Percentiles rank a stretch among this genome's conserved stretches.
These are phyloP conservation scores for Dimargaris cristalligena DNA, from an alignment of 192 early-diverging fungal genomes.

Conservation along the genomic window DNA sequence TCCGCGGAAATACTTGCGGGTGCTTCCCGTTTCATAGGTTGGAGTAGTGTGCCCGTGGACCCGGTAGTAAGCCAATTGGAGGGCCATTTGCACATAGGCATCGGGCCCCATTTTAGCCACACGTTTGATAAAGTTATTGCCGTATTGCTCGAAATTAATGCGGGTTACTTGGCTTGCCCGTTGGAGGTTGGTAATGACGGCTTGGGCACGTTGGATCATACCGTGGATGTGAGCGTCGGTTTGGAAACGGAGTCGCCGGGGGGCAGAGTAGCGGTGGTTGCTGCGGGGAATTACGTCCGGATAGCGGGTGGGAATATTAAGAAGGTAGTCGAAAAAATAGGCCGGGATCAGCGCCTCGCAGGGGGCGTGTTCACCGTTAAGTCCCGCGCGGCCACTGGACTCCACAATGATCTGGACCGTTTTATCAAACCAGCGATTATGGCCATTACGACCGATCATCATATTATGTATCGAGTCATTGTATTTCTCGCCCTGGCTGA, in stretches of 20 bases:
- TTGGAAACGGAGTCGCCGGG: constrained; percentile 4
- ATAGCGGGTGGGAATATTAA: constrained; percentile 19
- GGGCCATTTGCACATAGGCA: constrained; percentile 70
- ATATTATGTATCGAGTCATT: constrained; percentile 22
- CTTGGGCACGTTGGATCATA: constrained; percentile 33
- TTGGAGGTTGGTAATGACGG: constrained; percentile 29
- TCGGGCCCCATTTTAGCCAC: constrained; percentile 48
- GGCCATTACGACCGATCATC: constrained; percentile 46
- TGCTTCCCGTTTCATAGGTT: constrained; percentile 76
- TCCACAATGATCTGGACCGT: constrained; percentile 46
- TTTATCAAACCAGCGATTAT: constrained; percentile 89
- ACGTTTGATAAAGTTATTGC: constrained; percentile 59
- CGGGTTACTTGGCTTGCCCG: constrained; percentile 42
- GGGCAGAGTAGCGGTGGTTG: background rate
- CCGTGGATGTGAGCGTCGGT: constrained; percentile 15
- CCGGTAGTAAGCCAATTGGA: constrained; percentile 74
- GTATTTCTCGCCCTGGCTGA: constrained; percentile 19
- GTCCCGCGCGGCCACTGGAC: constrained; percentile 47
- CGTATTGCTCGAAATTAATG: constrained; percentile 49
- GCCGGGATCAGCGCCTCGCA: constrained; percentile 67
- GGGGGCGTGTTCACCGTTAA: constrained; percentile 66
- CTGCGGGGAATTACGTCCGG: background rate
- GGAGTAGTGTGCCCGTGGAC: constrained; percentile 40
- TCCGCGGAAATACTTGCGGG: constrained; percentile 61
- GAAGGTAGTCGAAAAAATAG: constrained; percentile 32